Conservation (phyloP, 1,284 basidiomycete species). For the Marasmius tenuissimus region DNA sequence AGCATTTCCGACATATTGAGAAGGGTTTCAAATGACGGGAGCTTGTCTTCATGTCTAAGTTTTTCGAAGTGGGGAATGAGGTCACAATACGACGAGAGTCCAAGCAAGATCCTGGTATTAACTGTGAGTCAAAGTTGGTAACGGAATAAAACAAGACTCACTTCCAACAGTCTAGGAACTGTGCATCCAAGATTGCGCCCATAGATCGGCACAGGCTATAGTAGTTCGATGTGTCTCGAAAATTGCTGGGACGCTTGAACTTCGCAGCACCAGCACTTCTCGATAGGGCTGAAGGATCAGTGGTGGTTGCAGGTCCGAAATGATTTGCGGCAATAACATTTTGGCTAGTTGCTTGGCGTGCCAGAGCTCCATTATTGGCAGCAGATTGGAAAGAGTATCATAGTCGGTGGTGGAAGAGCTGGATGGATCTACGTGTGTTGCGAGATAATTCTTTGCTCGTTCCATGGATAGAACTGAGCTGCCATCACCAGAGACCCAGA, state of each 20-base stretch:
- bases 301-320: background rate
- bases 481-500: background rate
- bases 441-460: background rate
- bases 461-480: background rate
- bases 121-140: background rate
- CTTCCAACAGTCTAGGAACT: background rate
- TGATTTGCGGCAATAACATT: background rate
- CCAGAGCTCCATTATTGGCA: background rate
- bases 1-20: background rate
- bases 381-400: background rate
- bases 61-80: background rate
- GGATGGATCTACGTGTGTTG: background rate
- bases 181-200: background rate
- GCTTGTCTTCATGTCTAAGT: background rate
- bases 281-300: background rate
- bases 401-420: background rate
- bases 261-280: background rate
- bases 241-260: background rate
- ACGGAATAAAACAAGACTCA: too few relatives aligned
- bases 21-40: background rate
- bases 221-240: background rate
- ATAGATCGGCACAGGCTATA: background rate
- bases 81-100: background rate
- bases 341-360: background rate
- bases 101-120: background rate